A percentile compares a stretch with the other conserved stretches of the same genome.
phyloP scores from a whole-genome alignment of 129 eudicot genomes.

The Smallanthus sonchifolius region DNA sequence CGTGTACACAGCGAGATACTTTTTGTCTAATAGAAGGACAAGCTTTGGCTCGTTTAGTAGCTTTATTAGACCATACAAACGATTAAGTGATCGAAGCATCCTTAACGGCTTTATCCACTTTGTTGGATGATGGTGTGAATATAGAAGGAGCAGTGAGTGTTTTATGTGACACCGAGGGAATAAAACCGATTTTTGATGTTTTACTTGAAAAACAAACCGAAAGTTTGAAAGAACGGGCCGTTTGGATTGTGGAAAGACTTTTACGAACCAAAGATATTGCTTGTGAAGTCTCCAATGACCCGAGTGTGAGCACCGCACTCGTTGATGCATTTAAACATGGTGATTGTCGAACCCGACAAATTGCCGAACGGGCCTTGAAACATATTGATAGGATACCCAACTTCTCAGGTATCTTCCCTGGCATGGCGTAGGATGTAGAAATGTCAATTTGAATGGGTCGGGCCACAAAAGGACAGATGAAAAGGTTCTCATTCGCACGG shows the following conservation, averaged over 20 bases:
- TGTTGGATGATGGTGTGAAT: constrained; percentile 74
- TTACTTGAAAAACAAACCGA: constrained; percentile 70
- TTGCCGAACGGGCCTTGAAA: constrained; percentile 78
- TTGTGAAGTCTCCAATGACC: constrained; percentile 58
- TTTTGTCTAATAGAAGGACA: constrained; percentile 81
- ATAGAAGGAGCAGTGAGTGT: constrained; percentile 65
- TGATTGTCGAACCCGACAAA: constrained; percentile 72
- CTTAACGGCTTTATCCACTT: constrained; percentile 68
- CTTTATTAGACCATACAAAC: constrained; percentile 73
- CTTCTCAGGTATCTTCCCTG: constrained; percentile 72
- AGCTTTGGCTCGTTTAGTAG: constrained; percentile 65
- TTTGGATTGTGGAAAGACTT: constrained; percentile 88
- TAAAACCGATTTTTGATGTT: constrained; percentile 66
- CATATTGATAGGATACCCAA: constrained; percentile 82
- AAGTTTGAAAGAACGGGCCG: constrained; percentile 52
- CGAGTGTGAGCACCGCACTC: constrained; percentile 64
- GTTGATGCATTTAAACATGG: constrained; percentile 88
- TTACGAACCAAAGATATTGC: constrained; percentile 67
- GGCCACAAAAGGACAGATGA: not conserved
- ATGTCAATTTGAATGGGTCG: not conserved
- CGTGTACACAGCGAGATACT: constrained; percentile 58
- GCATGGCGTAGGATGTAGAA: constrained; percentile 24
- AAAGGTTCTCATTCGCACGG: not conserved
- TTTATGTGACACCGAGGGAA: constrained; percentile 63
- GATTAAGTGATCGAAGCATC: constrained; percentile 82